Evolutionary conservation across 306 rosid species (phyloP).

Genomic region (Rosa persica): DNA sequence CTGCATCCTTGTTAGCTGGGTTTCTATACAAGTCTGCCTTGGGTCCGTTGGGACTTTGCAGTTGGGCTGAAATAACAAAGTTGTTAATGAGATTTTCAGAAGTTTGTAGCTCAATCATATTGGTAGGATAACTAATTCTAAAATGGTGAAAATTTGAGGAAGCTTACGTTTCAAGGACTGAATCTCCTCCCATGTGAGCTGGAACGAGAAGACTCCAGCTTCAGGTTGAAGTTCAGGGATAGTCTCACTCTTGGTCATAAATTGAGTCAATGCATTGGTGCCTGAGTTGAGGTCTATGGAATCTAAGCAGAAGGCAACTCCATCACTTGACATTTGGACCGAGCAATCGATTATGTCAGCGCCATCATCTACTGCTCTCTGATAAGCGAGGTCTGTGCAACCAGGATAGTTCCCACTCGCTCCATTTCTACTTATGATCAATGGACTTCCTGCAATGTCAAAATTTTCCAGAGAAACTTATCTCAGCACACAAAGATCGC

Average conservation of each 20-base stretch:
- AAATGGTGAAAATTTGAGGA: not conserved
- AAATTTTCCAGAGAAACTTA: not conserved
- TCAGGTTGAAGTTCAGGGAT: constrained; percentile 67
- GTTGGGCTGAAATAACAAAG: constrained; percentile 61
- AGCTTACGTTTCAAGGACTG: constrained; percentile 67
- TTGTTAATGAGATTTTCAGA: not conserved
- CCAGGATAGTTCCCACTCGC: constrained; percentile 87
- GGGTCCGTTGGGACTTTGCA: constrained; percentile 29
- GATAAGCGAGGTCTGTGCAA: constrained; percentile 80
- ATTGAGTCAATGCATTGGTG: constrained; percentile 52
- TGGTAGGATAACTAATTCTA: not conserved
- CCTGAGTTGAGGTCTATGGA: constrained; percentile 42
- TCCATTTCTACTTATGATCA: constrained; percentile 72
- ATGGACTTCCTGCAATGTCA: constrained; percentile 45
- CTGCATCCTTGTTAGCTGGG: constrained; percentile 65
- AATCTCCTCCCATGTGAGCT: constrained; percentile 81
- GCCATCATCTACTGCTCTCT: constrained; percentile 69
- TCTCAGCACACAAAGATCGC: not conserved
- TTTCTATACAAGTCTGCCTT: constrained; percentile 37
- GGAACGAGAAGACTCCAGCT: constrained; percentile 78
- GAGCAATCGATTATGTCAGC: constrained; percentile 86
- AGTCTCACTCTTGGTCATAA: constrained; percentile 44
- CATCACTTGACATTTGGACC: constrained; percentile 87
- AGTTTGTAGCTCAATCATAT: not conserved
- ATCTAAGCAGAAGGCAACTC: constrained; percentile 69